Evolutionary conservation across 495 filamentous ascomycete species (phyloP), one percentile per base, ranked within the genome.

Genomic region (Hypoxylon intermedium): DNA sequence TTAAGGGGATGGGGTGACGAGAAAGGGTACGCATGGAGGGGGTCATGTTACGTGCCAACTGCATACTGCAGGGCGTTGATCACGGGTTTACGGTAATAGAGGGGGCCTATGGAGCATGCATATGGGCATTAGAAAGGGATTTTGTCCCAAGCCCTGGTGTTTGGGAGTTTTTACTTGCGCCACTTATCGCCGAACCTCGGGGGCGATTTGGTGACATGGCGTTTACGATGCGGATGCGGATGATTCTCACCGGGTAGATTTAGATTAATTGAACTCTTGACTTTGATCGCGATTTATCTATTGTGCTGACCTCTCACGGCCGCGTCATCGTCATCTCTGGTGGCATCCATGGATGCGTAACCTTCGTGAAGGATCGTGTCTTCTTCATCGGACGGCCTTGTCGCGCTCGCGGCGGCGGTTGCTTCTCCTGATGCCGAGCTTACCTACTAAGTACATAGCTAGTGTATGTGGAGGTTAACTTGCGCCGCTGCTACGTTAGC

Each of bases 41-140:
- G 30, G 48, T 7, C 15, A 47, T 53, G n/a, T 31, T 34, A 58
- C 49, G 53, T 56, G 36, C 34, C 40, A 37, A 48, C 9, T 47
- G n/a, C 16, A 13, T 28, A 31, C 16, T 18, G 18, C 28, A 47
- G 30, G 28, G 34, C 24, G 44, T 20, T 50, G 26, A 38, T 36
- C 23, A 52, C 34, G 28, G 47, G 60, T 51, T 58, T 63, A 12
- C 26, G 31, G 36, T 43, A 40, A 37, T 58, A 53, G 31, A 63
- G 16, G 60, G 16, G 52, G 23, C 11, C 40, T 26, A 3, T 13
- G 42, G 30, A 51, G 52, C 33, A 26, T 63, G 60, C 60, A 63
- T 63, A 58, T 18, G 34, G 42, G 48, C 53, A 56, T 58, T 58
- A 52, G 60, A 58, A 48, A 58, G 53, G 53, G 49, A 53, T 51